These are phyloP conservation scores for Neopestalotiopsis rosae DNA, from an alignment of 2,329 filamentous ascomycete species.

Conservation along the genomic window DNA sequence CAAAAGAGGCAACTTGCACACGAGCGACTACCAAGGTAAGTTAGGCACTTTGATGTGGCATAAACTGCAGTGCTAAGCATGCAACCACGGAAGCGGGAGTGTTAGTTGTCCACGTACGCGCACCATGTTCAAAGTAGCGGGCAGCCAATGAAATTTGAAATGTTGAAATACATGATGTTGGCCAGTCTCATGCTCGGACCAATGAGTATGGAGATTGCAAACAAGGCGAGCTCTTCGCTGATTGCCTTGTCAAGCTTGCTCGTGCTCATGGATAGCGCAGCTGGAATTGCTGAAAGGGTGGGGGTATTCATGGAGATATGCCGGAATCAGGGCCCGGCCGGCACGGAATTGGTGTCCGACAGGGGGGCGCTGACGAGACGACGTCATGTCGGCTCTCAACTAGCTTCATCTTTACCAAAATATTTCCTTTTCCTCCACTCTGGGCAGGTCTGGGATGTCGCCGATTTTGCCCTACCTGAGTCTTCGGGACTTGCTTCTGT, in stretches of 20 bases:
- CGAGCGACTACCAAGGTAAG: too few species aligned
- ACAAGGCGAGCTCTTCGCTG: not conserved
- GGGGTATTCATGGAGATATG: not conserved
- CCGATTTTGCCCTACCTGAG: not conserved
- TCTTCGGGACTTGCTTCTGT: not conserved
- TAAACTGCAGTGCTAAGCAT: not conserved
- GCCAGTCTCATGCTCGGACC: not conserved
- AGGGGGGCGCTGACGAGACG: not conserved
- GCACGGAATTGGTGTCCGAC: not conserved
- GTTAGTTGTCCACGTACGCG: not conserved
- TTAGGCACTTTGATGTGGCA: too few species aligned
- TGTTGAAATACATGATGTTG: not conserved
- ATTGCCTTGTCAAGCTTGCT: not conserved
- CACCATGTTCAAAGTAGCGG: not conserved
- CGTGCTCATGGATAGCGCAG: not conserved
- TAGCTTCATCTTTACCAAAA: not conserved
- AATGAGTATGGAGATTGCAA: not conserved
- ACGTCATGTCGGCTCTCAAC: not conserved
- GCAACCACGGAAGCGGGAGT: not conserved
- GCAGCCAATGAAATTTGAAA: not conserved
- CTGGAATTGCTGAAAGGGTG: not conserved
- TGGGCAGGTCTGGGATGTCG: not conserved
- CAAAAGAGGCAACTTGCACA: too few species aligned
- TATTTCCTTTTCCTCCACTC: not conserved
- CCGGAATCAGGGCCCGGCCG: not conserved